Evolutionary conservation across 1,284 basidiomycete genomes (phyloP), one percentile per base, ranked within the genome.

Genomic region (Marasmius fiardii): DNA sequence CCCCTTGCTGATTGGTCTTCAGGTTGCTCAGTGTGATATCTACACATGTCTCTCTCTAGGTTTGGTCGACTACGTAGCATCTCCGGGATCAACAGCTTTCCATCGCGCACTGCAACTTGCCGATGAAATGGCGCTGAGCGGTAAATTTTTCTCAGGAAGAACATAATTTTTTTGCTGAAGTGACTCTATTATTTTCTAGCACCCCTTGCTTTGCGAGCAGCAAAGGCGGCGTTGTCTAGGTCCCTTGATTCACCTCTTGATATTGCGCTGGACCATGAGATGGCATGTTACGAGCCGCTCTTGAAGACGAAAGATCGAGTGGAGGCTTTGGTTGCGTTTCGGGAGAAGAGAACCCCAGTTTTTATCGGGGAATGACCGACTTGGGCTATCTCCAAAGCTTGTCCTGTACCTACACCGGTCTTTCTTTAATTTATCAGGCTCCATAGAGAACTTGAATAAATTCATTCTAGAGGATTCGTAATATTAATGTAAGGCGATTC

Each of bases 261-360:
- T 68, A 78, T 82, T 58, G 87, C 89, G 88, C 78, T 97, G 6
- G 91, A 95, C 69, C 92, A 95, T 63, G 95, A 98, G 71, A 78
- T 90, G 26, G 84, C 86, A 7, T 86, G 90, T 23, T 98, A 98
- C 64, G 89, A 96, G 63, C 80, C 84, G 1, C 79, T 98, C 16
- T 73, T 98, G 14, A 78, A 78, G 41, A 89, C 81, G 12, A 79
- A 86, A 61, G 95, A 98, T 67, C 82, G 95, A 14, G 64, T 83
- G 5, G 95, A 98, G 71, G 95, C 95, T 12, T 75, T 98, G 31
- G 74, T 83, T 56, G 95, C 95, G 3, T 97, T 98, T 74, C 87
- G 82, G 60, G 92, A 94, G 73, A 98, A 96, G 72, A 79, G 94
- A 49, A 72, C 75, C 34, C 93, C 94, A 1, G 72, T 86, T 23